Conservation (phyloP, 2,329 filamentous ascomycete species). For the Aureobasidium leucospermi region DNA sequence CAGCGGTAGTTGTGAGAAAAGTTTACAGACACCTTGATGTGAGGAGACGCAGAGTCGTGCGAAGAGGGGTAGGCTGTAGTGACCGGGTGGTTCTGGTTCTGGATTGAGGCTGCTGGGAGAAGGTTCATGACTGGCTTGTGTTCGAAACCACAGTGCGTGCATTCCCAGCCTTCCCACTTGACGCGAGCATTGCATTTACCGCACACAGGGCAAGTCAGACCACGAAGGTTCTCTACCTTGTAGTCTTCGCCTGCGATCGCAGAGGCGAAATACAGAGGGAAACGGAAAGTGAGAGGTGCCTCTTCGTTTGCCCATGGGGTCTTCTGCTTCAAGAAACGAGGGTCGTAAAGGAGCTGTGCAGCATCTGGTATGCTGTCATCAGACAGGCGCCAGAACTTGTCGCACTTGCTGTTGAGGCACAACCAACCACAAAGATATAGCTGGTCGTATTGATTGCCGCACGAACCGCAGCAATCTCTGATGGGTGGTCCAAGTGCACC, state of each 20-base stretch:
- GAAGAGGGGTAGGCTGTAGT: constrained; percentile 27
- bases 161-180: constrained; percentile 57
- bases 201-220: constrained; percentile 61
- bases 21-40: constrained; percentile 27
- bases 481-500: constrained; percentile 9
- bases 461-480: constrained; percentile 31
- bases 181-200: constrained; percentile 53
- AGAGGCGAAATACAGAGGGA: constrained; percentile 28
- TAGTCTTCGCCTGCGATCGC: constrained; percentile 40
- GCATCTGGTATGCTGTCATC: constrained; percentile 29
- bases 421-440: constrained; percentile 47
- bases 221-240: constrained; percentile 48
- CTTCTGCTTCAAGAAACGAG: constrained; percentile 51
- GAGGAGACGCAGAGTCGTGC: constrained; percentile 24
- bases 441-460: constrained; percentile 27
- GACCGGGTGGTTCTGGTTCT: constrained; percentile 31
- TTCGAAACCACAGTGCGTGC: constrained; percentile 46
- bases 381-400: constrained; percentile 46
- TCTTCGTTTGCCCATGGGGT: constrained; percentile 36
- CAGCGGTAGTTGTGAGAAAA: constrained; percentile 34
- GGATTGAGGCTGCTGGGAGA: constrained; percentile 24
- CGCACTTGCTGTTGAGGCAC: constrained; percentile 50
- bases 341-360: constrained; percentile 43
- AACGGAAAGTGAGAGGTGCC: constrained; percentile 25
- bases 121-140: constrained; percentile 24